Evolutionary conservation across 768 basidiomycete genomes (phyloP).

Genomic region (Suillus luteus): DNA sequence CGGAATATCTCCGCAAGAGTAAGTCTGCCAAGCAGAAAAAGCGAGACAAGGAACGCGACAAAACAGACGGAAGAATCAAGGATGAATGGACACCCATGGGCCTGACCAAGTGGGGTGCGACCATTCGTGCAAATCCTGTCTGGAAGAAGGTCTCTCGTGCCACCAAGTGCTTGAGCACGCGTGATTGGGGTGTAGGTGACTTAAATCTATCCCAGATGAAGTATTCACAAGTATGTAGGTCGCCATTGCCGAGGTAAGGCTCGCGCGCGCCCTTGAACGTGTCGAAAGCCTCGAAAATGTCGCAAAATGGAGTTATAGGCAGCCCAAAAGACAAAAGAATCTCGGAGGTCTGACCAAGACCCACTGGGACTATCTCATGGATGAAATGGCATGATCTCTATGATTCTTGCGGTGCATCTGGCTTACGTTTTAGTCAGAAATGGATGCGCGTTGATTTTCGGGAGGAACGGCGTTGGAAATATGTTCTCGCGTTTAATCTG

Average conservation of each 20-base stretch:
- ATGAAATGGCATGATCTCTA: slow-evolving; percentile 73
- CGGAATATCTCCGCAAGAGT: slow-evolving; percentile 53
- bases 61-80: slow-evolving; percentile 42
- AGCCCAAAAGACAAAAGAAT: slow-evolving; percentile 91
- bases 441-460: slow-evolving; percentile 97
- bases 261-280: slow-evolving; percentile 79
- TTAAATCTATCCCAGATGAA: slow-evolving; percentile 4
- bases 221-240: slow-evolving; percentile 47
- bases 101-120: slow-evolving; percentile 70
- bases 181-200: slow-evolving; percentile 76
- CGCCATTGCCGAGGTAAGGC: slow-evolving; percentile 75
- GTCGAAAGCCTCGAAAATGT: slow-evolving; percentile 82
- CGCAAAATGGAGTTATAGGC: slow-evolving; percentile 88
- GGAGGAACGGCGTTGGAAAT: slow-evolving; percentile 93
- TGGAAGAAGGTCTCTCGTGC: slow-evolving; percentile 69
- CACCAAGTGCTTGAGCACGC: slow-evolving; percentile 75
- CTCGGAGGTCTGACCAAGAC: slow-evolving; percentile 75
- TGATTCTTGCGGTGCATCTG: slow-evolving; percentile 4
- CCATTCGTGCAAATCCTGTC: slow-evolving; percentile 76
- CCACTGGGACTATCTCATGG: slow-evolving; percentile 95
- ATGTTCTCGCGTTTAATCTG: slow-evolving; percentile 79
- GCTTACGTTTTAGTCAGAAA: slow-evolving; percentile 53
- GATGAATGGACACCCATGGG: slow-evolving; percentile 71
- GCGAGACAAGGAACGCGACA: slow-evolving; percentile 49
- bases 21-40: slow-evolving; percentile 52